Conservation (phyloP, 208 protist genomes). For the Leishmania turanica region DNA sequence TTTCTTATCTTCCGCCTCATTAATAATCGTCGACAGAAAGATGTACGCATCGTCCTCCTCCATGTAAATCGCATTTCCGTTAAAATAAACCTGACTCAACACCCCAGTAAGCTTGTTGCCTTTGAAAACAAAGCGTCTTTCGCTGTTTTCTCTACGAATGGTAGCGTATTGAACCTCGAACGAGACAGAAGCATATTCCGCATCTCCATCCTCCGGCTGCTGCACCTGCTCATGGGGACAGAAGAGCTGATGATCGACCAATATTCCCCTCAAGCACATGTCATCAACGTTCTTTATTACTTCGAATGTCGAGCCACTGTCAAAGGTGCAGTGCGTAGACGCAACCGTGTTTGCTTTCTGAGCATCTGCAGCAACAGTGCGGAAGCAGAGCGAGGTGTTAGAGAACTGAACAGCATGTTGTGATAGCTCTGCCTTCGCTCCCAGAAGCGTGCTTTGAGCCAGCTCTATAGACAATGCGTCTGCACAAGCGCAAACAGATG, state of each 20-base stretch:
- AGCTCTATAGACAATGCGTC: conserved; percentile 32
- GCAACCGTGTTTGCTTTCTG: neutral
- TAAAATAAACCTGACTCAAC: conserved; percentile 43
- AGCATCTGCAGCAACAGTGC: conserved; percentile 17
- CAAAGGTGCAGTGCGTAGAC: conserved; percentile 46
- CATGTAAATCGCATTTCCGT: conserved; percentile 43
- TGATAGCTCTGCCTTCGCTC: conserved; percentile 9
- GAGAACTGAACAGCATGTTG: conserved; percentile 36
- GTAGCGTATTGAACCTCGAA: conserved; percentile 5
- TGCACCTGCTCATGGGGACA: conserved; percentile 41
- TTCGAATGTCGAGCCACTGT: conserved; percentile 46
- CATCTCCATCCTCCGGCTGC: conserved; percentile 17
- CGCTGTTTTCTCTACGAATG: conserved; percentile 8
- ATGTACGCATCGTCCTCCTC: conserved; percentile 45
- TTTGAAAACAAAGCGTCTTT: conserved; percentile 32
- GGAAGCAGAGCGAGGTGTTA: conserved; percentile 43
- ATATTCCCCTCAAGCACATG: conserved; percentile 57
- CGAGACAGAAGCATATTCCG: conserved; percentile 16
- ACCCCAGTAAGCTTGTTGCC: conserved; percentile 19
- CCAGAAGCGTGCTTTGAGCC: conserved; percentile 4
- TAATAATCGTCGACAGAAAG: conserved; percentile 43
- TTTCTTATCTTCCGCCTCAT: conserved; percentile 26
- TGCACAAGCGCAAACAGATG: conserved; percentile 6
- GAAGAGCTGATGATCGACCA: conserved; percentile 49
- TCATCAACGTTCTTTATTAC: conserved; percentile 28